Base-by-base conservation (phyloP, 164 flowering plant species). In the Hamamelis virginiana region DNA sequence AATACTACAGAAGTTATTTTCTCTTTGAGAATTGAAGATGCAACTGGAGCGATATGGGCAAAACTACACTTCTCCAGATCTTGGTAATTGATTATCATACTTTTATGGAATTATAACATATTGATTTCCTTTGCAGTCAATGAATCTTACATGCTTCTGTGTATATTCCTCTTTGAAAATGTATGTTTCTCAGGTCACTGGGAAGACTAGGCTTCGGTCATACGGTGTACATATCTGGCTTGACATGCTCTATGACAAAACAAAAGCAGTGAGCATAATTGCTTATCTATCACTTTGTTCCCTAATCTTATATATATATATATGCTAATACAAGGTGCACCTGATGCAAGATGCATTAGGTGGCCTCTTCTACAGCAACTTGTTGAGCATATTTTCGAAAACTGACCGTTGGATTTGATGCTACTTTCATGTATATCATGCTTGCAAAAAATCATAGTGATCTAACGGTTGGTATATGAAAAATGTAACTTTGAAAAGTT, bases 201-300 rank as follows among this genome's bases (percentile, higher is more conserved):
- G 93, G 97, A 72, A 88, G 94, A 82, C 33, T 95, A 78, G 76
- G 86, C 77, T 60, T 77, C 46, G 99, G 99, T 59, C 97, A 95
- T 74, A 78, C 85, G 1, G 81, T 91, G 38, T 91, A 73, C 63
- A 76, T 95, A 27, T 85, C 94, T 64, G 98, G 98, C 59, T 80
- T 95, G 79, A 75, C 89, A 66, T 92, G 92, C 85, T 75, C 70
- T 41, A 68, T 73, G 77, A 75, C 80, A 33, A 77, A 80, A 72
- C 62, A 81, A 19, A 87, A 89, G 46, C 16, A 73, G 99, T 95
- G 69, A 82, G 87, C 58, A 21, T 25, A 15, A 16, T n/a, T 48
- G 23, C 28, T 18, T 46, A 4, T 10, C 18, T 25, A 12, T 19
- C 43, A n/a, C 33, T 0, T 59, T 44, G 16, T 48, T 62, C 33